Base-by-base conservation (phyloP, 2,329 filamentous ascomycete species). In the Trichoderma citrinoviride region DNA sequence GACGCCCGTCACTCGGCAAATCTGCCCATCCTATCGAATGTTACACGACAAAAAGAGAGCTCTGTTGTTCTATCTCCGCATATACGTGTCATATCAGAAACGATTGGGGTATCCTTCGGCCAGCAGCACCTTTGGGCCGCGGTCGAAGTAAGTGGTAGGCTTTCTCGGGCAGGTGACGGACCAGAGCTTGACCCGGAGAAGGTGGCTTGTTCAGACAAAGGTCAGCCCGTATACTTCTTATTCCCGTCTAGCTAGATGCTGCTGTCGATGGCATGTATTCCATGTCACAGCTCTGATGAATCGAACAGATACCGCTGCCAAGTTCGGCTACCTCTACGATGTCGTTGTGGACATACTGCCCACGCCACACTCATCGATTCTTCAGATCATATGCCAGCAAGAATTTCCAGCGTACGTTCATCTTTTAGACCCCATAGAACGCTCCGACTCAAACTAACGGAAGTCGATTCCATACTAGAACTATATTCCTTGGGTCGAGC, bases 321-420 rank as follows among this genome's bases (percentile, higher is more conserved):
- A 76, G 40, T 81, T 81, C 71, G 82, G 81, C 12, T 82, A 79
- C 65, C 73, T 87, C 15, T 80, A 83, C 68, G 77, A 85, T 65
- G 68, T 85, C 43, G 75, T 73, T 2, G 73, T 84, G 3, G 77
- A 84, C 23, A 70, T 86, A 23, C 66, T 80, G 6, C 79, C 83
- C 0, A 74, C 77, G 1, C 65, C 67, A 23, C 77, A 75, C 40
- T 81, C 77, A 47, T 73, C 74, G 6, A 72, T 85, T 37, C 54
- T 83, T 12, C 79, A 84, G 56, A 73, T 85, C 0, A 72, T 86
- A 46, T 77, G 80, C 43, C 76, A 80, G n/a, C 76, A 78, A 47
- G 67, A 75, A 4, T 78, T 77, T 60, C 77, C 79, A 3, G 77
- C 73, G 82, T 83, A 69, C 68, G 76, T 71, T 44, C 1, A 12